Evolutionary conservation across 495 filamentous ascomycete genomes (phyloP).

Genomic region (Annulohypoxylon moriforme): DNA sequence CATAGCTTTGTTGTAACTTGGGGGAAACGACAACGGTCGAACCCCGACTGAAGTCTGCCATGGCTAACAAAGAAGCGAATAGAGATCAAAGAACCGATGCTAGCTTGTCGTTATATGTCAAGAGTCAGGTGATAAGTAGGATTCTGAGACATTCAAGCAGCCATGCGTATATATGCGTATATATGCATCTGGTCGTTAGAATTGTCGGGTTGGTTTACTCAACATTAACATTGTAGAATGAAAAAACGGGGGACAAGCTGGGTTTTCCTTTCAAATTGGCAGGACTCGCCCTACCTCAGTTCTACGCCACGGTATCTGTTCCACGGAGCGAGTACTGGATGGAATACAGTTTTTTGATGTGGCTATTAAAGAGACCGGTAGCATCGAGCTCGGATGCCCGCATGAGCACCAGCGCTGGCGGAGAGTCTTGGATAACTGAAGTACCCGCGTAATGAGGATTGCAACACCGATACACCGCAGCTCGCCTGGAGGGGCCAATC

Average conservation of each 20-base stretch:
- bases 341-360: conserved; percentile 35
- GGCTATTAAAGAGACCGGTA: conserved; percentile 40
- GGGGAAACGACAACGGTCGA: conserved; percentile 40
- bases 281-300: conserved; percentile 27
- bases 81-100: conserved; percentile 17
- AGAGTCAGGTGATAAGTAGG: conserved; percentile 38
- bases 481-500: conserved; percentile 42
- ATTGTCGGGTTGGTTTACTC: conserved; percentile 25
- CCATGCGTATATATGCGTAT: conserved; percentile 44
- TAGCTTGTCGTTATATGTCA: conserved; percentile 41
- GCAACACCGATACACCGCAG: conserved; percentile 44
- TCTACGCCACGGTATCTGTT: conserved; percentile 33
- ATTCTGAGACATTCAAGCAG: conserved; percentile 45
- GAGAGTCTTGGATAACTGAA: conserved; percentile 36
- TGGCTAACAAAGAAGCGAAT: conserved; percentile 26
- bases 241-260: conserved; percentile 27
- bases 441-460: conserved; percentile 42
- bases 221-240: conserved; percentile 33
- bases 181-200: conserved; percentile 40
- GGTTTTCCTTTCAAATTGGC: conserved; percentile 41
- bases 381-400: conserved; percentile 41
- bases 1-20: conserved; percentile 29
- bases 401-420: conserved; percentile 38
- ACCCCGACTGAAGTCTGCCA: conserved; percentile 39
- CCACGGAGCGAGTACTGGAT: conserved; percentile 34